Evolutionary conservation across 2,329 filamentous ascomycete species (phyloP).

Genomic region (Xylaria sp.): DNA sequence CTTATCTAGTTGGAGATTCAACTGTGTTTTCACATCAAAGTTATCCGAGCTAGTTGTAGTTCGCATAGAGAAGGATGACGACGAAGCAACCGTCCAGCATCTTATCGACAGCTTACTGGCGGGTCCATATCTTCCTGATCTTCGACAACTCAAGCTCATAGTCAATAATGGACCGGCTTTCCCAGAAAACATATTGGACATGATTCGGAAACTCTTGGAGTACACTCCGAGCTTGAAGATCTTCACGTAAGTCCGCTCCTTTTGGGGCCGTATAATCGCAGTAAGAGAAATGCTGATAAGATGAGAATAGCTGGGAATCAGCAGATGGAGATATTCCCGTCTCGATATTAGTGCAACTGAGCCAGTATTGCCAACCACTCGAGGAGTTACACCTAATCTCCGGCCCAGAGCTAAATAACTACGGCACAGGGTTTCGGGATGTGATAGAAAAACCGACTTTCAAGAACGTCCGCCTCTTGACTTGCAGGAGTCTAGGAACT

Average conservation of each 20-base stretch:
- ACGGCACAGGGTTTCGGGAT: slow-evolving; percentile 16
- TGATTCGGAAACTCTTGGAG: slow-evolving; percentile 20
- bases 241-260: slow-evolving; percentile 26
- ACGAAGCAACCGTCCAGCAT: slow-evolving; percentile 3
- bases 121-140: slow-evolving; percentile 29
- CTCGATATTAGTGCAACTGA: slow-evolving; percentile 14
- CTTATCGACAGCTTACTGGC: slow-evolving; percentile 19
- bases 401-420: slow-evolving; percentile 13
- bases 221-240: slow-evolving; percentile 19
- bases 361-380: slow-evolving; percentile 9
- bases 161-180: slow-evolving; percentile 21
- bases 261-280: background rate
- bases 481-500: slow-evolving; percentile 19
- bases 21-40: slow-evolving; percentile 33
- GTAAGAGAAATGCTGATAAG: background rate
- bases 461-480: slow-evolving; percentile 20
- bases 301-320: slow-evolving; percentile 27
- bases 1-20: slow-evolving; percentile 29
- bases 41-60: slow-evolving; percentile 20
- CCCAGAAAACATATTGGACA: slow-evolving; percentile 15
- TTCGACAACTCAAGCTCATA: slow-evolving; percentile 19
- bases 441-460: slow-evolving; percentile 16
- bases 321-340: slow-evolving; percentile 26
- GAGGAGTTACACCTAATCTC: slow-evolving; percentile 31
- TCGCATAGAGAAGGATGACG: slow-evolving; percentile 12